A percentile compares a stretch with the other conserved stretches of the same genome.
These are phyloP conservation scores for Fusarium sp. DNA, from an alignment of 2,329 filamentous ascomycete species.

Conservation along the genomic window DNA sequence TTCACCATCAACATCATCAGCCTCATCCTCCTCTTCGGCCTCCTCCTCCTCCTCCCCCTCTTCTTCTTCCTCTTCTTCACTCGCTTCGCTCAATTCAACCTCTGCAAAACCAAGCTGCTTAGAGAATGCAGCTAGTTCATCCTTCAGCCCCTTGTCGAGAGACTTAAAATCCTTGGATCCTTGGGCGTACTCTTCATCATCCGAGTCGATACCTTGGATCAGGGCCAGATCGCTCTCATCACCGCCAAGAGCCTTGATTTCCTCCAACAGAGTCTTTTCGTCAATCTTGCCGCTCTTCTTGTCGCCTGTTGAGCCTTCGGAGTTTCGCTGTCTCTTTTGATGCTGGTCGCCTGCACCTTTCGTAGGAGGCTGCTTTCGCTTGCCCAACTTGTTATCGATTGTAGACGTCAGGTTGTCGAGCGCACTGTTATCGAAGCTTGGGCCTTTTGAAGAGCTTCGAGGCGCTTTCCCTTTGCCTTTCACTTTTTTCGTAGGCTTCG, in stretches of 20 bases:
- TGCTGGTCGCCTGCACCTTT: constrained; percentile 51
- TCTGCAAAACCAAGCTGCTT: constrained; percentile 56
- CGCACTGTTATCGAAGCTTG: constrained; percentile 62
- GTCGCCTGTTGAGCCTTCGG: constrained; percentile 37
- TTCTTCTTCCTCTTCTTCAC: constrained; percentile 54
- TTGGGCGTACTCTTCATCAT: constrained; percentile 54
- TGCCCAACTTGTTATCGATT: constrained; percentile 67
- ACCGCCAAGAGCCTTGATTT: constrained; percentile 74
- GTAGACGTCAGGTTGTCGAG: constrained; percentile 67
- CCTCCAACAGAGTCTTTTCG: constrained; percentile 65
- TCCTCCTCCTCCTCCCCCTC: constrained; percentile 54
- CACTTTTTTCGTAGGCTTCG: constrained; percentile 55
- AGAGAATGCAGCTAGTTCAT: constrained; percentile 55
- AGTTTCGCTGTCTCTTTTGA: constrained; percentile 56
- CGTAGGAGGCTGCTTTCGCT: constrained; percentile 59
- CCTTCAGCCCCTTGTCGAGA: constrained; percentile 58
- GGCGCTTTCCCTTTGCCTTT: constrained; percentile 50
- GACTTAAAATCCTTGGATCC: constrained; percentile 48
- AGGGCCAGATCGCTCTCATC: constrained; percentile 74
- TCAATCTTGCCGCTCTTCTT: constrained; percentile 48
- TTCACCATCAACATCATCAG: constrained; percentile 36
- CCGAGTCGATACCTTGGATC: constrained; percentile 64
- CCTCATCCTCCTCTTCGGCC: constrained; percentile 47
- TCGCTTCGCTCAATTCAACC: constrained; percentile 52
- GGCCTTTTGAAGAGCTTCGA: constrained; percentile 38